Percentiles rank a stretch among this genome's conserved stretches.
Conservation (phyloP, 495 filamentous ascomycete species). For the Aspergillus hancockii region DNA sequence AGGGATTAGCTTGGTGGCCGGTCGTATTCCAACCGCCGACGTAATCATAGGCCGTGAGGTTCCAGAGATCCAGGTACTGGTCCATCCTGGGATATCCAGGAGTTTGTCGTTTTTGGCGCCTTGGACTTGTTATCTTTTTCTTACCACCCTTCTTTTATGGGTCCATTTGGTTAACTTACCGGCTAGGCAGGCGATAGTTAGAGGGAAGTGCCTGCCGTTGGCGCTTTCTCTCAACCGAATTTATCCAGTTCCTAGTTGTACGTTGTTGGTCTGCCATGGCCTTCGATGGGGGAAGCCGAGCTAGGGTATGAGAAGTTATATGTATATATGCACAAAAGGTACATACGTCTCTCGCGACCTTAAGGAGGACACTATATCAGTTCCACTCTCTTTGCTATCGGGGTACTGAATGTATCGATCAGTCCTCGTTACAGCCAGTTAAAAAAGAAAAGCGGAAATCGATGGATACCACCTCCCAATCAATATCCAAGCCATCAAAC, state of each 20-base stretch:
- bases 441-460: neutral
- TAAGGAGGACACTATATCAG: conserved; percentile 65
- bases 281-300: neutral
- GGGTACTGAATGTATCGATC: conserved; percentile 28
- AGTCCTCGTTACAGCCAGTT: neutral
- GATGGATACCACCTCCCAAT: conserved; percentile 53
- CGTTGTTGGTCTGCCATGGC: neutral
- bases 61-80: conserved; percentile 3
- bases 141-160: neutral
- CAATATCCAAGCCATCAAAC: conserved; percentile 62
- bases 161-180: conserved; percentile 21
- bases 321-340: neutral
- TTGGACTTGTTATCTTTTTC: neutral
- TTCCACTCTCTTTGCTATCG: conserved; percentile 41
- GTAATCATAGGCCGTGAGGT: neutral
- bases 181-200: conserved; percentile 68
- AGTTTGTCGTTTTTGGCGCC: neutral
- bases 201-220: conserved; percentile 58
- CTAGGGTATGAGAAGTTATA: neutral
- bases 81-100: no score
- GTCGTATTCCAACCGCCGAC: no score
- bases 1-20: no score
- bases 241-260: conserved; percentile 55
- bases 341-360: conserved; percentile 48
- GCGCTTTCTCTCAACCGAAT: conserved; percentile 54